Base-by-base conservation (phyloP, 805 yeast species). In the Kuraishia borneana region DNA sequence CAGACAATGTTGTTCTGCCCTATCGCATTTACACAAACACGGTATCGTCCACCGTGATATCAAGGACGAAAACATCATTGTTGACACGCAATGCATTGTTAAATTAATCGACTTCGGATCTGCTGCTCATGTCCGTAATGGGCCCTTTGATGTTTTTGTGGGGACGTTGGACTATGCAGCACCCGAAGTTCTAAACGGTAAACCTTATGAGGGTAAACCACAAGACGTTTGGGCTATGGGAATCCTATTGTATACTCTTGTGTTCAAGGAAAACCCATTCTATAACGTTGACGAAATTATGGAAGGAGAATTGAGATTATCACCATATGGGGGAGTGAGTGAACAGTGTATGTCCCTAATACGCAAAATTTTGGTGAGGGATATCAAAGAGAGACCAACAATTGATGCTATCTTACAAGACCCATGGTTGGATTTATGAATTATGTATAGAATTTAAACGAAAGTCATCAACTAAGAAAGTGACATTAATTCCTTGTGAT, bases 191-290 rank as follows among this genome's bases (percentile, higher is more conserved):
- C 63, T 92, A 23, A 69, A 77, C 34, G 98, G 97, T 2, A 77
- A 76, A 39, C 80, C 88, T 17, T 92, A 89, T 49, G 85, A 76
- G 34, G 98, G 98, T 17, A 80, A 74, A 51, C 89, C 95, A 3
- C 98, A 92, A 54, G 98, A 92, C 57, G 79, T 88, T 2, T 92
- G 98, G 98, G 95, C 97, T 0, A 65, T 89, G 50, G 98, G 98
- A 2, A 83, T 92, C 17, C 61, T 92, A 37, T 61, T 92, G 17
- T 92, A 88, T 58, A 92, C 96, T 0, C 71, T 92, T 49, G 67
- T 89, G 5, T 92, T 81, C 64, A 84, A 88, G 51, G 97, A 92
- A 51, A 88, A 89, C 47, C 98, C 98, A 6, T 92, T 89, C 48
- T 84, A 85, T 54, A 87, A 84, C 51, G 94, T 88, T 32, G 96